Evolutionary conservation across 495 filamentous ascomycete genomes (phyloP), one percentile per base, ranked within the genome.

Genomic region (Penicillium flavigenum): DNA sequence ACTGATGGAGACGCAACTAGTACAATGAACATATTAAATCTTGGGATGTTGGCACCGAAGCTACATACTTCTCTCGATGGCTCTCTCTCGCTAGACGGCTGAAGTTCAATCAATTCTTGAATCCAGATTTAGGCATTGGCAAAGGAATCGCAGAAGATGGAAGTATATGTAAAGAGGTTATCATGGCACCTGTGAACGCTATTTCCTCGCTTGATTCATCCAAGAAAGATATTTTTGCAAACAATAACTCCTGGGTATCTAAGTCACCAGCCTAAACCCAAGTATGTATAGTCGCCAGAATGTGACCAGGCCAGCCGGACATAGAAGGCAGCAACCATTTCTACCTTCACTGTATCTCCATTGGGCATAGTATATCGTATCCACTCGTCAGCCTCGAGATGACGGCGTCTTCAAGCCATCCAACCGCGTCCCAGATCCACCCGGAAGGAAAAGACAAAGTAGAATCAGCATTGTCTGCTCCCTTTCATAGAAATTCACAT

Each of bases 181-280:
- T 26, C 32, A 45, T 26, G 19, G 26, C 27, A 29, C 27, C 7
- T 29, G 27, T 29, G 27, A 8, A 42, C 12, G 16, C n/a, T 11
- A 7, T 38, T 22, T 22, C 3, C 43, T 38, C 42, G 29, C 22
- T 26, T 7, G 14, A 8, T 46, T 39, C 20, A 29, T 19, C 7
- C 11, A 47, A 29, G 20, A 19, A 31, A 47, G 27, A 29, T 19
- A 39, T 38, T 57, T 31, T 24, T 49, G 49, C 44, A 61, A 43
- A 39, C 14, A 50, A 51, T 42, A 58, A 60, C 60, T 65, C 60
- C 60, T 29, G 63, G 63, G 63, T 66, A 66, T 66, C 54, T 31
- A 58, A 54, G 47, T 66, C 47, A 44, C 39, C 49, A 36, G 34
- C 32, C 27, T 16, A 14, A 55, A 26, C 46, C 22, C 36, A 51